These are phyloP conservation scores for Scortechinia acanthostroma DNA, from an alignment of 2,329 filamentous ascomycete species.

Conservation along the genomic window DNA sequence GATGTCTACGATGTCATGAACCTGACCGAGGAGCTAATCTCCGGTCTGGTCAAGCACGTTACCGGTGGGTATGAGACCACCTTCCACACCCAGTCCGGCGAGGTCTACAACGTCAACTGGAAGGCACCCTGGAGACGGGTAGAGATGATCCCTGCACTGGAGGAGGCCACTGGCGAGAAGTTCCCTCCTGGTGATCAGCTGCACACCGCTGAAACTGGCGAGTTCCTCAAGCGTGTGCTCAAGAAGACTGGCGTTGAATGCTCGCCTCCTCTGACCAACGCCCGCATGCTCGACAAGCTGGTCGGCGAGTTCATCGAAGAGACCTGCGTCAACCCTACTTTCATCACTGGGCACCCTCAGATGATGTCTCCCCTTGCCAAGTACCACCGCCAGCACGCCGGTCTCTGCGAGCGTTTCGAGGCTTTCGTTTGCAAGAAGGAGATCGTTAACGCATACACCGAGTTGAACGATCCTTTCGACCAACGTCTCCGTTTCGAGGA, in stretches of 20 bases:
- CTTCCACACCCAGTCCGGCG: slow-evolving; percentile 80
- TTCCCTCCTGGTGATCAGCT: slow-evolving; percentile 86
- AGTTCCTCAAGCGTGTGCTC: slow-evolving; percentile 76
- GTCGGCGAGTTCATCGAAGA: slow-evolving; percentile 92
- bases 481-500: slow-evolving; percentile 88
- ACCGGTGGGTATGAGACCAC: slow-evolving; percentile 79
- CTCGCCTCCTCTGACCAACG: slow-evolving; percentile 82
- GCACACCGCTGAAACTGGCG: slow-evolving; percentile 81
- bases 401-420: slow-evolving; percentile 94
- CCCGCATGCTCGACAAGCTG: slow-evolving; percentile 92
- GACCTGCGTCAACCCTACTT: slow-evolving; percentile 86
- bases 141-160: slow-evolving; percentile 91
- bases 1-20: slow-evolving; percentile 88
- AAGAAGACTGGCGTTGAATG: slow-evolving; percentile 89
- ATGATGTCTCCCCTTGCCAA: slow-evolving; percentile 97
- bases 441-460: slow-evolving; percentile 89
- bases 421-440: slow-evolving; percentile 97
- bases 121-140: slow-evolving; percentile 85
- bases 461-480: slow-evolving; percentile 95
- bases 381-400: slow-evolving; percentile 74
- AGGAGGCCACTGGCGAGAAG: slow-evolving; percentile 83
- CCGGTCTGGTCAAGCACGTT: slow-evolving; percentile 78
- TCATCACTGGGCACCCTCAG: slow-evolving; percentile 76
- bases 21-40: slow-evolving; percentile 87
- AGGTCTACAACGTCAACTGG: slow-evolving; percentile 91